Evolutionary conservation across 2,329 filamentous ascomycete species (phyloP).

Genomic region (Colletotrichum brevisporum): DNA sequence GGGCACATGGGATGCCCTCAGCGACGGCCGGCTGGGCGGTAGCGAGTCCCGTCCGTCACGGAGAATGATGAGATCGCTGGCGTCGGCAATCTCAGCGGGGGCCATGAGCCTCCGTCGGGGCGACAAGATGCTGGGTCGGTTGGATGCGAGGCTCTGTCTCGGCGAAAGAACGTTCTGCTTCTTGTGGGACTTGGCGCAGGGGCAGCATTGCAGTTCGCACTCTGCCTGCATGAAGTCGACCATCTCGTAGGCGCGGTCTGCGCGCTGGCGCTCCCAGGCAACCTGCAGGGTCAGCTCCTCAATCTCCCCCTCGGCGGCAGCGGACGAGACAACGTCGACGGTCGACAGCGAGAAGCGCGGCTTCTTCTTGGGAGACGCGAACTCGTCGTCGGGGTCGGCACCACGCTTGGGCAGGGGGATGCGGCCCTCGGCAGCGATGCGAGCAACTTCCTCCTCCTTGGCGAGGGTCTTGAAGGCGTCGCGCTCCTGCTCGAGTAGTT

Average conservation of each 20-base stretch:
- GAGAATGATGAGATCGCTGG: slow-evolving; percentile 59
- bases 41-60: slow-evolving; percentile 44
- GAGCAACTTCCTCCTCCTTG: slow-evolving; percentile 80
- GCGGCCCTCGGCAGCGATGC: slow-evolving; percentile 79
- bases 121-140: slow-evolving; percentile 50
- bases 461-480: slow-evolving; percentile 80
- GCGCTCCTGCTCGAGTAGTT: slow-evolving; percentile 79
- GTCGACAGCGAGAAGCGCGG: slow-evolving; percentile 62
- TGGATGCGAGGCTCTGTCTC: slow-evolving; percentile 53
- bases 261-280: slow-evolving; percentile 73
- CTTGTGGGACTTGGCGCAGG: slow-evolving; percentile 63
- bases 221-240: slow-evolving; percentile 84
- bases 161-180: slow-evolving; percentile 50
- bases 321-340: slow-evolving; percentile 68
- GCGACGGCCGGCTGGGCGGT: slow-evolving; percentile 35
- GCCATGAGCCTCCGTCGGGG: slow-evolving; percentile 54
- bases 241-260: slow-evolving; percentile 78
- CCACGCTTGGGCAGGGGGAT: slow-evolving; percentile 74
- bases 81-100: slow-evolving; percentile 55
- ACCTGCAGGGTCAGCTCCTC: slow-evolving; percentile 68
- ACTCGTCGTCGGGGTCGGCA: slow-evolving; percentile 67
- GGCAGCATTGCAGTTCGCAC: slow-evolving; percentile 77
- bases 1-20: slow-evolving; percentile 49
- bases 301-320: slow-evolving; percentile 69
- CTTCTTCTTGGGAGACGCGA: slow-evolving; percentile 71